Conservation (phyloP, 2,329 filamentous ascomycete genomes). For the Fusarium keratoplasticum region DNA sequence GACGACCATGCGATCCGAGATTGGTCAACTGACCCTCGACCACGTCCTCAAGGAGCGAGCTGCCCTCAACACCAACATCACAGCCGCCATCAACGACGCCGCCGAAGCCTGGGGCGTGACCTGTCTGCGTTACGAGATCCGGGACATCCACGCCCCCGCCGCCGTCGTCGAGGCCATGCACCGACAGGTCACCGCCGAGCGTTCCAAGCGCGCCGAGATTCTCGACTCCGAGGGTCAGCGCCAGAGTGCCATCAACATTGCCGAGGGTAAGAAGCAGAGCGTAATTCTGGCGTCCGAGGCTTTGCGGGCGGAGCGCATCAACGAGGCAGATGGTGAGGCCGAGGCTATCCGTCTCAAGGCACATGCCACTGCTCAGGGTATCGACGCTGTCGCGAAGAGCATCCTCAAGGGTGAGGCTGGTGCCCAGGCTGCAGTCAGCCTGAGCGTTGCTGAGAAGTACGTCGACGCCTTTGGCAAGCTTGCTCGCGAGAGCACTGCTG, state of each 20-base stretch:
- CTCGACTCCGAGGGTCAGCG: constrained; percentile 96
- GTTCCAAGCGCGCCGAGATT: constrained; percentile 97
- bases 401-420: constrained; percentile 79
- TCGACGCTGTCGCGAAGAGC: constrained; percentile 83
- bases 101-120: constrained; percentile 97
- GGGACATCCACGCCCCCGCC: constrained; percentile 95
- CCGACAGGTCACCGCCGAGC: constrained; percentile 95
- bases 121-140: constrained; percentile 96
- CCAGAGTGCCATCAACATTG: constrained; percentile 98
- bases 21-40: constrained; percentile 94
- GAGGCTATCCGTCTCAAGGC: constrained; percentile 92
- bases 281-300: constrained; percentile 97
- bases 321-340: constrained; percentile 90
- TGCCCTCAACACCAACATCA: constrained; percentile 97
- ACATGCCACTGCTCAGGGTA: constrained; percentile 85
- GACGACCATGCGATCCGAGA: constrained; percentile 98
- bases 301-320: constrained; percentile 89
- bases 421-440: constrained; percentile 85
- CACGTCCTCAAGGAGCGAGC: constrained; percentile 98
- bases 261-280: constrained; percentile 95
- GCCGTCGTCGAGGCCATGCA: constrained; percentile 98
- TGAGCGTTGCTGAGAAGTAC: constrained; percentile 96
- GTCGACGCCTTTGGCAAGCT: constrained; percentile 94
- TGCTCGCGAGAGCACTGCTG: constrained; percentile 93
- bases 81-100: constrained; percentile 98